Conservation (phyloP, 805 yeast species). For the Schwanniomyces pseudopolymorphus region DNA sequence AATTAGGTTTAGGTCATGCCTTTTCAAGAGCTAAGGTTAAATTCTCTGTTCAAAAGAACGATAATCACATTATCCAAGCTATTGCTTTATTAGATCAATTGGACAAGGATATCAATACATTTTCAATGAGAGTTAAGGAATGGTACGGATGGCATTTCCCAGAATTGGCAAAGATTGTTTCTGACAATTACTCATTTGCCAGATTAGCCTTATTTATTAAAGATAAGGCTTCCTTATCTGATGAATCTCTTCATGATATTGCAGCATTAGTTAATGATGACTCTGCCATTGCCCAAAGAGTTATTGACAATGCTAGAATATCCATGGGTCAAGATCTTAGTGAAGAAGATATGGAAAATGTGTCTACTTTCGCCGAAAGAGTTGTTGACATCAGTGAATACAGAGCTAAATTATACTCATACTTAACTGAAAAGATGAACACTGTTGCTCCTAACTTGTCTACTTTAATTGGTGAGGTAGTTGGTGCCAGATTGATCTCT, state of each 20-base stretch:
- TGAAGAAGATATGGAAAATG: constrained; percentile 91
- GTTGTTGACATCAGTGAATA: constrained; percentile 90
- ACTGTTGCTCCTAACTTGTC: constrained; percentile 96
- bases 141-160: constrained; percentile 99
- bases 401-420: constrained; percentile 78
- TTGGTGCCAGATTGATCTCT: constrained; percentile 96
- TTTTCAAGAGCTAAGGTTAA: constrained; percentile 98
- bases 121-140: constrained; percentile 95
- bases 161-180: constrained; percentile 86
- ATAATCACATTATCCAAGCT: constrained; percentile 98
- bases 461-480: constrained; percentile 96
- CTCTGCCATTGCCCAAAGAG: constrained; percentile 83
- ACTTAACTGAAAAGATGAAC: constrained; percentile 94
- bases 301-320: constrained; percentile 92
- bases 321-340: constrained; percentile 99
- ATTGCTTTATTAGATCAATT: constrained; percentile 96
- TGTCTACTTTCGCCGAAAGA: constrained; percentile 87
- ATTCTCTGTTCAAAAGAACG: constrained; percentile 98
- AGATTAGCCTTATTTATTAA: constrained; percentile 75
- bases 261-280: constrained; percentile 91
- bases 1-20: constrained; percentile 98
- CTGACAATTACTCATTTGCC: constrained; percentile 87
- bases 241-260: constrained; percentile 92
- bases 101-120: constrained; percentile 97
- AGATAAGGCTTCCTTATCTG: constrained; percentile 83